Base-by-base conservation (phyloP, 1,284 basidiomycete genomes). In the Marasmius tenuissimus region DNA sequence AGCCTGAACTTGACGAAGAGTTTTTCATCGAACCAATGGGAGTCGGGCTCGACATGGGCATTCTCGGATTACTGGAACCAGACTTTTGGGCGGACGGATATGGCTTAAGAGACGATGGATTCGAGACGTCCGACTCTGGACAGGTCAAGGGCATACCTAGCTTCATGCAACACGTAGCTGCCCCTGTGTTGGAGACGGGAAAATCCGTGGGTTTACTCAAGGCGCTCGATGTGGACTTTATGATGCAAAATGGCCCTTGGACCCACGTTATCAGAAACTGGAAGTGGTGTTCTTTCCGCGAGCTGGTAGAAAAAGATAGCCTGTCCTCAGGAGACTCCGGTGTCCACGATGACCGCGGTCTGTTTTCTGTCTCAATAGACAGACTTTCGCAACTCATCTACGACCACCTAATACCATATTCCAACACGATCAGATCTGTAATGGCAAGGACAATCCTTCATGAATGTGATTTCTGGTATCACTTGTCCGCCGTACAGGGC, bases 81-180 rank as follows among this genome's bases (percentile, higher is more conserved):
- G 91, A 94, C 64, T 94, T 94, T 69, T 95, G 93, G 93, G 78
- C 82, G 40, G 85, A 89, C 39, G 91, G 89, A 0, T 94, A 89
- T 71, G 76, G 79, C 1, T 72, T 92, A 57, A 75, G 85, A 34
- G 79, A 80, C 33, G 76, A 61, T 65, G 72, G 61, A 16, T 66
- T 45, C 37, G 62, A 67, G 3, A 69, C 72, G 11, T 71, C 72
- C 39, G 71, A 68, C 4, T 59, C 58, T 56, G 56, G 66, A 18
- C 65, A 65, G 12, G 75, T 73, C 62, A 77, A 73, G 35, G 76
- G 81, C 12, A 80, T 88, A 14, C 89, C 91, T 0, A 70, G 75
- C 38, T 91, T 91, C 68, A 73, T 93, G 63, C 75, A 78, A 42
- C 83, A 84, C 51, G 76, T 88, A 12, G 84, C 86, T 4, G 79